Percentiles rank a stretch among this genome's conserved stretches.
Evolutionary conservation across 2,329 filamentous ascomycete species (phyloP).

Genomic region (Pseudopyricularia javanii): DNA sequence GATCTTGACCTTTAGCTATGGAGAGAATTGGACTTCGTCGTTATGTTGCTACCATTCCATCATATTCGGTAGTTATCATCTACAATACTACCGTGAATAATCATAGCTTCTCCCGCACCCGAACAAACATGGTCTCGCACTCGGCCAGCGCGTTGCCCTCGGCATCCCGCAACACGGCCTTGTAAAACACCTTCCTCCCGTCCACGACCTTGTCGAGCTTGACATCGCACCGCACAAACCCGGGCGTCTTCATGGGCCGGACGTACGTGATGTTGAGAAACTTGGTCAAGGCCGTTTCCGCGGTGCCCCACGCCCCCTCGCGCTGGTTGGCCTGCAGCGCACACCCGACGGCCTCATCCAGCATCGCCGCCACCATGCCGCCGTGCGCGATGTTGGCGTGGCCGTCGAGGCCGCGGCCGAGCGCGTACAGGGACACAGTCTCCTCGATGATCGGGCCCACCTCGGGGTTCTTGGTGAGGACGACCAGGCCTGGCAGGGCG

Average conservation of each 20-base stretch:
- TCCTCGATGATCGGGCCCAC: conserved; percentile 12
- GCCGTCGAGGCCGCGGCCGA: conserved; percentile 42
- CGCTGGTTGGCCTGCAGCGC: conserved; percentile 28
- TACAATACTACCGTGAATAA: too few relatives aligned
- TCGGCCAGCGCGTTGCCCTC: conserved; percentile 32
- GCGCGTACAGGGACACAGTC: conserved; percentile 19
- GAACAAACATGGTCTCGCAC: conserved; percentile 37
- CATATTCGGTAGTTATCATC: too few relatives aligned
- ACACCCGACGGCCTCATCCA: conserved; percentile 46
- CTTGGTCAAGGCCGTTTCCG: conserved; percentile 25
- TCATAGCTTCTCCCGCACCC: not conserved
- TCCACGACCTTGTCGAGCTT: conserved; percentile 27
- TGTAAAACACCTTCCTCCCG: conserved; percentile 39
- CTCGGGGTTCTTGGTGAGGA: not conserved
- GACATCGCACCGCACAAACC: conserved; percentile 31
- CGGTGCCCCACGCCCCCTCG: not conserved
- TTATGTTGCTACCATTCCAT: not conserved
- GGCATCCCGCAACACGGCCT: conserved; percentile 34
- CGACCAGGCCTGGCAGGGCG: not conserved
- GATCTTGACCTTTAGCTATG: too few relatives aligned
- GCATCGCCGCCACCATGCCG: conserved; percentile 41
- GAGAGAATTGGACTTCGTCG: not conserved
- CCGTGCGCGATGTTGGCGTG: conserved; percentile 41
- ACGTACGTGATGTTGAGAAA: conserved; percentile 44
- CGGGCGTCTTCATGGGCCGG: conserved; percentile 36